These are phyloP conservation scores for Buxus sempervirens DNA, from an alignment of 164 flowering plant species.

Conservation along the genomic window DNA sequence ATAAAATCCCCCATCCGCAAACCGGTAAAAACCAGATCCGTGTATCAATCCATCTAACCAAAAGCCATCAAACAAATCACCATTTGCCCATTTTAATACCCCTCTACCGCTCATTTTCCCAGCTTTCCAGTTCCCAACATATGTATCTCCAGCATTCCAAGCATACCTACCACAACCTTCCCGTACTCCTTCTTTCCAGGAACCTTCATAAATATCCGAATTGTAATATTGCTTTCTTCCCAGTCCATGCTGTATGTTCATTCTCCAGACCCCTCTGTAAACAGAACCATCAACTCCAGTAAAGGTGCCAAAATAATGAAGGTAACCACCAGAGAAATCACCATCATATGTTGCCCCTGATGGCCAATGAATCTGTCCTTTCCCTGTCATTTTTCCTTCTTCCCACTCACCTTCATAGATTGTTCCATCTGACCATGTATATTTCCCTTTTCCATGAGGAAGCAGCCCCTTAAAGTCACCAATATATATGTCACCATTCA, in stretches of 20 bases:
- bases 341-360: constrained; percentile 76
- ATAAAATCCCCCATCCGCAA: constrained; percentile 74
- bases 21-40: constrained; percentile 73
- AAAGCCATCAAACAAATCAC: constrained; percentile 73
- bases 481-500: constrained; percentile 68
- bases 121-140: constrained; percentile 76
- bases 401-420: constrained; percentile 87
- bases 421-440: constrained; percentile 77
- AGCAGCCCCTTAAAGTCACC: constrained; percentile 52
- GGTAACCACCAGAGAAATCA: constrained; percentile 73
- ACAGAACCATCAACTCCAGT: constrained; percentile 44
- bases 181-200: constrained; percentile 81
- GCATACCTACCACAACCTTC: constrained; percentile 76
- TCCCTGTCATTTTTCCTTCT: constrained; percentile 75
- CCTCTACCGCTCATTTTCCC: constrained; percentile 92
- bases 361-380: constrained; percentile 64
- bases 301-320: constrained; percentile 71
- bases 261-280: constrained; percentile 75
- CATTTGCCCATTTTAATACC: constrained; percentile 72
- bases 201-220: constrained; percentile 81
- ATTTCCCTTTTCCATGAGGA: constrained; percentile 82
- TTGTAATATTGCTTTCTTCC: constrained; percentile 64
- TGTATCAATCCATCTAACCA: constrained; percentile 81
- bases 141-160: constrained; percentile 64
- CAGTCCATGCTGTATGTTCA: constrained; percentile 72